Conservation (phyloP, 192 early-diverging fungal species). For the Entomortierella chlamydospora region DNA sequence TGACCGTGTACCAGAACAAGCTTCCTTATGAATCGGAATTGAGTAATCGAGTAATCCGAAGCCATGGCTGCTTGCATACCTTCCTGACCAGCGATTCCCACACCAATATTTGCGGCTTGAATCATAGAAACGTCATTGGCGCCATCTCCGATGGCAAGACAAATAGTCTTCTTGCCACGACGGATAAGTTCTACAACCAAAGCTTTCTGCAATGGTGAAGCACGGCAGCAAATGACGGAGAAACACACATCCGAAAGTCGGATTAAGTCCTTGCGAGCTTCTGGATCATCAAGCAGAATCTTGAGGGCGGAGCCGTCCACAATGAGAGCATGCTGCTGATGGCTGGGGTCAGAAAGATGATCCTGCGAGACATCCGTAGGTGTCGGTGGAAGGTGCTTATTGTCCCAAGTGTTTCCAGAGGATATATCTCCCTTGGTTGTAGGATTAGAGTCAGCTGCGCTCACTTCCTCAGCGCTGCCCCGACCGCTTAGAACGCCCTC, state of each 20-base stretch:
- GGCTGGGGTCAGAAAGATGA: background rate
- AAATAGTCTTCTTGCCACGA: conserved; percentile 74
- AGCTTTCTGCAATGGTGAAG: conserved; percentile 95
- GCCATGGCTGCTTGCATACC: conserved; percentile 94
- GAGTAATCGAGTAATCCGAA: conserved; percentile 91
- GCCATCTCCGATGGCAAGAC: conserved; percentile 80
- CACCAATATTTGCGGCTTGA: conserved; percentile 92
- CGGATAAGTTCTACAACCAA: conserved; percentile 91
- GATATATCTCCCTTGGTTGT: background rate
- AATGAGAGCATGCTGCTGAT: conserved; percentile 73
- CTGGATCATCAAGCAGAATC: conserved; percentile 61
- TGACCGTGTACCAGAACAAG: conserved; percentile 93
- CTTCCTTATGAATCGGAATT: conserved; percentile 90
- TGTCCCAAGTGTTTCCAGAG: conserved; percentile 20
- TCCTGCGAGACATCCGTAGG: conserved; percentile 2
- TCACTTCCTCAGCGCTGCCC: conserved; percentile 14
- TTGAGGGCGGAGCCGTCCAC: conserved; percentile 80
- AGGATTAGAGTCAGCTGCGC: background rate
- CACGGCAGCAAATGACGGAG: conserved; percentile 95
- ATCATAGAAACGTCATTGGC: conserved; percentile 98
- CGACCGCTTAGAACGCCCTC: conserved; percentile 26
- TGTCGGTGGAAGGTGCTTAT: conserved; percentile 32
- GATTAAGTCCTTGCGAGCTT: conserved; percentile 69
- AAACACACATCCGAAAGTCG: conserved; percentile 78
- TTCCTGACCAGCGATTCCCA: conserved; percentile 83